Percentiles rank a stretch among this genome's conserved stretches.
phyloP scores from a whole-genome alignment of 768 basidiomycete species.

The Clitopilus hobsonii region DNA sequence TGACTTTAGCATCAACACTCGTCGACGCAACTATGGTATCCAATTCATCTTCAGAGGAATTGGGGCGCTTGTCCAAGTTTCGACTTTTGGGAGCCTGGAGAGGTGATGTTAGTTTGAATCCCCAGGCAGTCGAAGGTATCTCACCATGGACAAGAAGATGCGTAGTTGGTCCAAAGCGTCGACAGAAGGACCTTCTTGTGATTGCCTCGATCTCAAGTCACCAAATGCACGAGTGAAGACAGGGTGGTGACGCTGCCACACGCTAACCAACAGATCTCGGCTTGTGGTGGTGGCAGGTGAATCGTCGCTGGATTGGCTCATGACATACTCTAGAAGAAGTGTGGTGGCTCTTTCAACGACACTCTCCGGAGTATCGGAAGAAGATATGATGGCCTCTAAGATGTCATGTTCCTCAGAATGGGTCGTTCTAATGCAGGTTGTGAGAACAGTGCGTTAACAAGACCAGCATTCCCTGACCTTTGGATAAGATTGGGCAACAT shows the following conservation, averaged over 20 bases:
- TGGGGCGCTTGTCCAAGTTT: neutral
- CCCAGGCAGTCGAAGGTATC: neutral
- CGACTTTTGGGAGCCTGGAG: neutral
- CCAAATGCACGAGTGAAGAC: slow-evolving; percentile 40
- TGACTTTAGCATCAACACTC: slow-evolving; percentile 55
- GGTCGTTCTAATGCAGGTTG: slow-evolving; percentile 21
- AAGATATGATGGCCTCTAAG: slow-evolving; percentile 33
- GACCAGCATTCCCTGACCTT: slow-evolving; percentile 18
- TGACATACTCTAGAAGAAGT: slow-evolving; percentile 20
- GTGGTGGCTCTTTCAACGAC: slow-evolving; percentile 27
- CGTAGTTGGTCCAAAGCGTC: slow-evolving; percentile 45
- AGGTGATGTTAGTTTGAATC: neutral
- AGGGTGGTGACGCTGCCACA: slow-evolving; percentile 64
- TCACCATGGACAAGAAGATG: slow-evolving; percentile 36
- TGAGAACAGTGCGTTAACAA: too few species aligned
- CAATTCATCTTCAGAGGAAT: slow-evolving; percentile 9
- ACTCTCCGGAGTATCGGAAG: slow-evolving; percentile 24
- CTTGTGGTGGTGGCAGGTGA: slow-evolving; percentile 14
- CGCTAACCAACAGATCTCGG: slow-evolving; percentile 43
- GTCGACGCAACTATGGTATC: slow-evolving; percentile 53
- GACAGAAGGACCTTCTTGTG: slow-evolving; percentile 33
- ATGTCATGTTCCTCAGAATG: slow-evolving; percentile 24
- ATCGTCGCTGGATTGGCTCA: slow-evolving; percentile 17
- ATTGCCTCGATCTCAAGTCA: slow-evolving; percentile 26
- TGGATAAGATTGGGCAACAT: slow-evolving; percentile 37